Evolutionary conservation across 75 land plant species (phyloP).

Genomic region (Sequoiadendron giganteum): DNA sequence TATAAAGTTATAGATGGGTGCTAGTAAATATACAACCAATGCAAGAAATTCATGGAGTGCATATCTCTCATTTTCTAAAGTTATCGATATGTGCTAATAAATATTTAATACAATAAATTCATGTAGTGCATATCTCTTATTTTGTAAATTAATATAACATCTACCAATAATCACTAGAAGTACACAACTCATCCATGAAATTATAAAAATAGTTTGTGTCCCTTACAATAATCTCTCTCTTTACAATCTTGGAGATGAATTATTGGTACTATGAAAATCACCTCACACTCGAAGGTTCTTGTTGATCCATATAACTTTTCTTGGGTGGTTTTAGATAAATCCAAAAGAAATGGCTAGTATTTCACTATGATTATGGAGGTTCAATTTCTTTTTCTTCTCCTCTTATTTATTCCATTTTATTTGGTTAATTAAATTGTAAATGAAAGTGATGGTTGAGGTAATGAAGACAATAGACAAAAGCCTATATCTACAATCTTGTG

Average conservation of each 20-base stretch:
- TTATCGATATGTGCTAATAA: too few species aligned
- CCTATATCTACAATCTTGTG: too few species aligned
- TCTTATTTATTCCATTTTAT: too few species aligned
- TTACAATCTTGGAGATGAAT: constrained; percentile 61
- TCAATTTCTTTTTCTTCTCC: constrained; percentile 49
- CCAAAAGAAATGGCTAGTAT: constrained; percentile 84
- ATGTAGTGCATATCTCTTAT: neutral
- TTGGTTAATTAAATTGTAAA: too few species aligned
- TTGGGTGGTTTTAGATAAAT: constrained; percentile 56
- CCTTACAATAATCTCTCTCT: constrained; percentile 63
- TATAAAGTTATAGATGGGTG: too few species aligned
- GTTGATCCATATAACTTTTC: constrained; percentile 53
- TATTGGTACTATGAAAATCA: constrained; percentile 66
- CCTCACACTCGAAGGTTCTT: constrained; percentile 79
- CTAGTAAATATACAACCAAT: too few species aligned
- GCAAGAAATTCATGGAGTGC: too few species aligned
- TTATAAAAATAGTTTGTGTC: constrained; percentile 78
- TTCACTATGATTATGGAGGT: constrained; percentile 65
- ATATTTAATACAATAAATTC: too few species aligned
- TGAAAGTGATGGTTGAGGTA: too few species aligned
- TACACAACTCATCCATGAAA: constrained; percentile 69
- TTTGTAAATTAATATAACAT: neutral
- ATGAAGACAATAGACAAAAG: too few species aligned
- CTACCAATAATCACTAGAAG: constrained; percentile 72
- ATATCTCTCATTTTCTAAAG: too few species aligned